These are phyloP conservation scores for Phytophthora pseudosyringae DNA, from an alignment of 352 stramenopile species.

Conservation along the genomic window DNA sequence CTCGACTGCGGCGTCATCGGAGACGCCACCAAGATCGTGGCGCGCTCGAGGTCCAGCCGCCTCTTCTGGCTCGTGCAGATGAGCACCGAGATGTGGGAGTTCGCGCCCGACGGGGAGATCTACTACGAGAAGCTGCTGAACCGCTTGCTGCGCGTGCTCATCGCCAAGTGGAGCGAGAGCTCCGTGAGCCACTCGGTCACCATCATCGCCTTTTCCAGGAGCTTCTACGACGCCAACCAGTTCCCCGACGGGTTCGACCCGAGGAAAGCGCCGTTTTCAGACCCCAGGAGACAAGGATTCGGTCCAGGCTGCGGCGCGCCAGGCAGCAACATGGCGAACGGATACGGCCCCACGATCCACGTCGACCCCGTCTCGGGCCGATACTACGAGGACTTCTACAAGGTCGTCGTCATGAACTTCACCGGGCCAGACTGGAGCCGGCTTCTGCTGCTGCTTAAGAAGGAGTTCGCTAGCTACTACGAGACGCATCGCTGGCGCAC, in stretches of 20 bases:
- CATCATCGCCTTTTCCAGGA: constrained; percentile 92
- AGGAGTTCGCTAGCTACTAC: constrained; percentile 95
- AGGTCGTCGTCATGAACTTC: constrained; percentile 86
- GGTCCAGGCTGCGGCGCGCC: constrained; percentile 33
- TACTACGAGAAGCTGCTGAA: constrained; percentile 94
- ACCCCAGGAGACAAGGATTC: constrained; percentile 62
- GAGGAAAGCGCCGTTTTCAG: constrained; percentile 41
- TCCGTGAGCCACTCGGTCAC: constrained; percentile 92
- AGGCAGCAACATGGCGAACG: constrained; percentile 39
- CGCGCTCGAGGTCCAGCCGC: constrained; percentile 92
- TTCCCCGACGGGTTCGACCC: constrained; percentile 70
- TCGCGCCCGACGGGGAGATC: constrained; percentile 83
- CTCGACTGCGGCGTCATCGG: constrained; percentile 94
- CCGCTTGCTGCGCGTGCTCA: constrained; percentile 71
- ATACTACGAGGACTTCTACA: constrained; percentile 88
- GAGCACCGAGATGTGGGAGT: constrained; percentile 95
- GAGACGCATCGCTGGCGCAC: constrained; percentile 69
- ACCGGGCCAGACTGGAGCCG: constrained; percentile 92
- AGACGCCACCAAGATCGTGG: constrained; percentile 97
- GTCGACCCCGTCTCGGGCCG: constrained; percentile 54
- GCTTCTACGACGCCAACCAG: constrained; percentile 82
- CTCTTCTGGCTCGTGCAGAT: constrained; percentile 99
- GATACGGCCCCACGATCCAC: constrained; percentile 67
- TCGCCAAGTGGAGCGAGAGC: constrained; percentile 86
- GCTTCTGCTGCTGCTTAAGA: constrained; percentile 92